Evolutionary conservation across 2,329 filamentous ascomycete species (phyloP).

Genomic region (Penicillium sp.): DNA sequence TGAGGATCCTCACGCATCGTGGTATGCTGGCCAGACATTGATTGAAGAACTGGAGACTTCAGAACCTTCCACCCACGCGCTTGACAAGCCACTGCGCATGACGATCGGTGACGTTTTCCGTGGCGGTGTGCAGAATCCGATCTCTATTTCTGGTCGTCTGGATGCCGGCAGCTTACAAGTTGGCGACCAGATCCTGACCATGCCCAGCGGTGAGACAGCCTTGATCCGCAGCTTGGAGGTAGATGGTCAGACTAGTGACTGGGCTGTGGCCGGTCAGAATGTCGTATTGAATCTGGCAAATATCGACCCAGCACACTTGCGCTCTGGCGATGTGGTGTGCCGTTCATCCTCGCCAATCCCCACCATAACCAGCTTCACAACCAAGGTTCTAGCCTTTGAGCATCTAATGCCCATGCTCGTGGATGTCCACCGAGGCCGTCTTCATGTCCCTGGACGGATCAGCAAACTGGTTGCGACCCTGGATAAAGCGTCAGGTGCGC

Average conservation of each 20-base stretch:
- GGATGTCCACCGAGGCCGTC: slow-evolving; percentile 81
- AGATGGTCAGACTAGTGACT: slow-evolving; percentile 71
- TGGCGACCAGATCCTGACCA: slow-evolving; percentile 75
- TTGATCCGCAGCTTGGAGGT: slow-evolving; percentile 79
- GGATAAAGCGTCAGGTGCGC: slow-evolving; percentile 75
- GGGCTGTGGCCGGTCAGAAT: slow-evolving; percentile 91
- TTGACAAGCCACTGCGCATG: slow-evolving; percentile 80
- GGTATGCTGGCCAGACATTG: slow-evolving; percentile 80
- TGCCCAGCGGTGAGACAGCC: slow-evolving; percentile 79
- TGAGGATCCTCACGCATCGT: slow-evolving; percentile 57
- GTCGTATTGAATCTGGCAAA: slow-evolving; percentile 79
- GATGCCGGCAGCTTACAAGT: slow-evolving; percentile 81
- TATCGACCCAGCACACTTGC: slow-evolving; percentile 80
- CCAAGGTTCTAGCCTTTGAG: slow-evolving; percentile 86
- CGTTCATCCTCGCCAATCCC: slow-evolving; percentile 65
- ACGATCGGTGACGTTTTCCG: slow-evolving; percentile 87
- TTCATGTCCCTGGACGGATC: slow-evolving; percentile 77
- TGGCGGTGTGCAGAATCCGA: slow-evolving; percentile 72
- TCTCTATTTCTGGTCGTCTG: slow-evolving; percentile 83
- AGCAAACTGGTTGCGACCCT: slow-evolving; percentile 69
- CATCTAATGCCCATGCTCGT: slow-evolving; percentile 84
- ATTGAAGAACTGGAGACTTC: slow-evolving; percentile 83
- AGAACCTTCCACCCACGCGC: slow-evolving; percentile 67
- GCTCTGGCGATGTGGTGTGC: slow-evolving; percentile 85
- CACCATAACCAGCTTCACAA: slow-evolving; percentile 71